These are phyloP conservation scores for Barnettozyma hawaiiensis DNA, from an alignment of 1,139 yeast species.

Conservation along the genomic window DNA sequence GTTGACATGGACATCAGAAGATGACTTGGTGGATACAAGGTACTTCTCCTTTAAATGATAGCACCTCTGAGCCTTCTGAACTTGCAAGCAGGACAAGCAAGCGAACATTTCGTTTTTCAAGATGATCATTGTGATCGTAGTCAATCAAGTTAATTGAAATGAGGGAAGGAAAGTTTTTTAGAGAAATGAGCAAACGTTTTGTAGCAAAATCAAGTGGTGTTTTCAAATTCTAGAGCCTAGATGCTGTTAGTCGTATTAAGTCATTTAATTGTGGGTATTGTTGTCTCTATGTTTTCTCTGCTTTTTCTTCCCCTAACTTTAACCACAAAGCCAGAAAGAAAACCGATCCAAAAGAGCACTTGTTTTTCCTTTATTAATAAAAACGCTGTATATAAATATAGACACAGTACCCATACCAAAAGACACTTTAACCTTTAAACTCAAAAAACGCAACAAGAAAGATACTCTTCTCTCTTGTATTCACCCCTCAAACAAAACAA, in stretches of 20 bases:
- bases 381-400: neutral
- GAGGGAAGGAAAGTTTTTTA: neutral
- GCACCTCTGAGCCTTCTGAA: conserved; percentile 10
- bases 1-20: conserved; percentile 1
- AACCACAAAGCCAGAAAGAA: neutral
- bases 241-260: neutral
- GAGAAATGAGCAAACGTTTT: neutral
- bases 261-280: neutral
- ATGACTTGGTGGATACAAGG: conserved; percentile 7
- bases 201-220: neutral
- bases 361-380: neutral
- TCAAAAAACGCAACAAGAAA: conserved; percentile 1
- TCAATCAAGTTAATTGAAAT: too few relatives aligned
- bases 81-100: conserved; percentile 9
- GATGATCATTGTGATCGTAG: conserved; percentile 11
- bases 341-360: neutral
- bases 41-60: conserved; percentile 5
- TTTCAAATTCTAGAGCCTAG: neutral
- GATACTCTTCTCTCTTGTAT: neutral
- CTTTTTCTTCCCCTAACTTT: neutral
- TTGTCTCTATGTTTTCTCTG: neutral
- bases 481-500: neutral
- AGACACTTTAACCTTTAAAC: conserved; percentile 6
- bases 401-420: conserved; percentile 6
- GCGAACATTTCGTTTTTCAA: conserved; percentile 11